Conservation (phyloP, 2,329 filamentous ascomycete species). For the Emergomyces africanus region DNA sequence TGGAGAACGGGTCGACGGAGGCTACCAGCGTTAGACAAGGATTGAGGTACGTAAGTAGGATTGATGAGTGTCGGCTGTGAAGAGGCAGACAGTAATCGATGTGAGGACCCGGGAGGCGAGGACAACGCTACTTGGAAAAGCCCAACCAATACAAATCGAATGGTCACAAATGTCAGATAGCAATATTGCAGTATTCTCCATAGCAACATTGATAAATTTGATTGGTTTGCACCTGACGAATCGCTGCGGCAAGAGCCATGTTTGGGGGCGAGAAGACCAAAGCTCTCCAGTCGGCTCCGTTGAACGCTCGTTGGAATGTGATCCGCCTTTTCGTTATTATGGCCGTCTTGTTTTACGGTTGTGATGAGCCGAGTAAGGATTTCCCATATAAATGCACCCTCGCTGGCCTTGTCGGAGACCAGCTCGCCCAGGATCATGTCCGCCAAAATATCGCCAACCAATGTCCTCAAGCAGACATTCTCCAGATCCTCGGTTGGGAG, state of each 20-base stretch:
- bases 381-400: constrained; percentile 85
- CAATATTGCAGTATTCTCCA: constrained; percentile 41
- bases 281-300: constrained; percentile 40
- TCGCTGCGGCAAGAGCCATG: constrained; percentile 15
- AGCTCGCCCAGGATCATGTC: constrained; percentile 80
- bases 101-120: constrained; percentile 27
- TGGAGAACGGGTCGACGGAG: constrained; percentile 52
- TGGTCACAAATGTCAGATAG: constrained; percentile 43
- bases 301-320: constrained; percentile 20
- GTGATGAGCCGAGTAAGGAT: constrained; percentile 59
- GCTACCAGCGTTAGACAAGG: constrained; percentile 18
- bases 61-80: constrained; percentile 15
- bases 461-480: constrained; percentile 68
- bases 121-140: constrained; percentile 56
- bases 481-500: constrained; percentile 86
- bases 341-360: constrained; percentile 21
- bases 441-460: constrained; percentile 78
- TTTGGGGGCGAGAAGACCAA: constrained; percentile 39
- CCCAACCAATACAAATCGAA: constrained; percentile 54
- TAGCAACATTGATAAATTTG: constrained; percentile 27
- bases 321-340: constrained; percentile 21
- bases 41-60: constrained; percentile 18
- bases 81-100: constrained; percentile 15
- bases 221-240: constrained; percentile 20
- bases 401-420: constrained; percentile 64